Base-by-base conservation (phyloP, 202 grass and related monocot species). In the Digitaria exilis region DNA sequence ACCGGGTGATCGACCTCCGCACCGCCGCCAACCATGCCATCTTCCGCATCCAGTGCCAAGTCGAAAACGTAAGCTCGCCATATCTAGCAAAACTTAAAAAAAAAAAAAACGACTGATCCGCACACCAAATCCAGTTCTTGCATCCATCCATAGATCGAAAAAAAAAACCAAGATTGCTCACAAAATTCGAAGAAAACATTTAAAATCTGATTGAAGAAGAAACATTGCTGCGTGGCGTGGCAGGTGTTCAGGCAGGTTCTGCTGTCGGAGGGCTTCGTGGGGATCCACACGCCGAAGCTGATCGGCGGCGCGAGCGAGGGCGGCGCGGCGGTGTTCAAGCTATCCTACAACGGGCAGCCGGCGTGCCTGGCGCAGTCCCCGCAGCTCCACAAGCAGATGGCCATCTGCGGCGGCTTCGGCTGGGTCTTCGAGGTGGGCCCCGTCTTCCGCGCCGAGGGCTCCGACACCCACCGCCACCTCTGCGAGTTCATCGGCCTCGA, bases 401-500 rank as follows among this genome's bases (percentile, higher is more conserved):
- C 75, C 2, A 45, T 95, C 50, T 95, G 90, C 56, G 93, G 90
- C 9, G 93, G 93, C 12, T 92, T 95, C 82, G 65, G 77, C 3
- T 84, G 87, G 32, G 90, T 95, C 17, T 92, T 92, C 85, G 90
- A 92, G 80, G 90, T 95, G 21, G 93, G 93, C 7, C 50, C 87
- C 9, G 93, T 90, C 5, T 95, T 88, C 66, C 84, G 93, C 45
- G 88, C 93, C 12, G 90, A 95, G 64, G 80, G 90, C 65, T 92
- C 89, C 13, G 79, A 92, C 82, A 92, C 93, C 17, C 87, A 95
- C 71, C 82, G 90, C 50, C 93, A 95, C 84, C 83, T 95, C 19
- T 92, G 93, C 39, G 90, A 95, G 77, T 95, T 92, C 80, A 76
- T 88, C 31, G 90, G 90, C 12, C 87, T 95, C 57, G 93, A 95